Conservation (phyloP, 1,139 yeast species). For the Diutina pseudorugosa region DNA sequence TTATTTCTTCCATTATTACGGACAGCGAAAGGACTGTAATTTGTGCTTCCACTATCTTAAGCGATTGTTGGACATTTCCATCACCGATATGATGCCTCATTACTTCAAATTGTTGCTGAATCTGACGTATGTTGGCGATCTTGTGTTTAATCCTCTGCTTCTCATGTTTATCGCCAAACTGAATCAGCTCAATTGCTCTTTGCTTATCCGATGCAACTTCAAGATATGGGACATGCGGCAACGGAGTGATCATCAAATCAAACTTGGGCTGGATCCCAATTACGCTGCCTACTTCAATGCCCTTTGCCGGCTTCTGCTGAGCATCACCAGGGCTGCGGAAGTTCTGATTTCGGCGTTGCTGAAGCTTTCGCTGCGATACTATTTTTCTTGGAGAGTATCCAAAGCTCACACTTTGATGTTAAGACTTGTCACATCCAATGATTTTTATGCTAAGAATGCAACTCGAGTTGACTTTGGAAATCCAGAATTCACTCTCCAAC, state of each 20-base stretch:
- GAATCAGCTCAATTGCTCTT: constrained; percentile 21
- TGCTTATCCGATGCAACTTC: constrained; percentile 18
- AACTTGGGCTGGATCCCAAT: constrained; percentile 5
- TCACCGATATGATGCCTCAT: constrained; percentile 20
- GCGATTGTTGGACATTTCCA: constrained; percentile 15
- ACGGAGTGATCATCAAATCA: constrained; percentile 6
- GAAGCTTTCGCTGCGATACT: constrained; percentile 18
- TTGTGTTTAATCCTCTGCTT: constrained; percentile 29
- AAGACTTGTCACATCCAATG: constrained; percentile 13
- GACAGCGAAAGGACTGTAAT: constrained; percentile 11
- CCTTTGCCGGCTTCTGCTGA: constrained; percentile 19
- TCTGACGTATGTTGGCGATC: constrained; percentile 20
- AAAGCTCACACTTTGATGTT: constrained; percentile 24
- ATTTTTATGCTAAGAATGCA: constrained; percentile 16
- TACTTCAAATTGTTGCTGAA: constrained; percentile 17
- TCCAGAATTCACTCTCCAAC: constrained; percentile 11
- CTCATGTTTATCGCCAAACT: constrained; percentile 28
- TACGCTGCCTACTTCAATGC: constrained; percentile 11
- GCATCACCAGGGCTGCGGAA: constrained; percentile 24
- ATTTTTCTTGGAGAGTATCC: constrained; percentile 38
- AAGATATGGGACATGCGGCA: constrained; percentile 7
- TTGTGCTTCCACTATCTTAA: constrained; percentile 17
- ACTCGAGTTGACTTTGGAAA: constrained; percentile 10
- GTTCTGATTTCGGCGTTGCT: not conserved
- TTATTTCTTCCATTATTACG: constrained; percentile 20